phyloP scores from a whole-genome alignment of 73 alveolate genomes.

The Paramecium sexaurelia region DNA sequence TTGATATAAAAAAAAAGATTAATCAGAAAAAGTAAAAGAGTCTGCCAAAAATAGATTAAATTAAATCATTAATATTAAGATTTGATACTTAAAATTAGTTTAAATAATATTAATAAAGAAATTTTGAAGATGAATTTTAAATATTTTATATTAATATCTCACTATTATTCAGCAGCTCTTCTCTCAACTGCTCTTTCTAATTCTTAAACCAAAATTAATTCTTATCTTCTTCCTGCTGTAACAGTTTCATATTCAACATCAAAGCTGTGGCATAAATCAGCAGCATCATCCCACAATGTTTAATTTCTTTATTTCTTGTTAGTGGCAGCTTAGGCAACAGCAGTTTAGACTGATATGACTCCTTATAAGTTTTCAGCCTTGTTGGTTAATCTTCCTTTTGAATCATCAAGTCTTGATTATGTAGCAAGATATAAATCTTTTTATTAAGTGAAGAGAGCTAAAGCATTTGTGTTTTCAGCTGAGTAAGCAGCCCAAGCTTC shows the following conservation, averaged over 20 bases:
- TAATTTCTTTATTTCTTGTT: constrained; percentile 2
- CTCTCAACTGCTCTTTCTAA: constrained; percentile 51
- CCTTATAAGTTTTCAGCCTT: background rate
- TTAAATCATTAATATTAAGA: no score
- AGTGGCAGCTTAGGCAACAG: constrained; percentile 23
- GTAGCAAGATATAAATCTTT: background rate
- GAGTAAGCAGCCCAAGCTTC: constrained; percentile 26
- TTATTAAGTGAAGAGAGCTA: background rate
- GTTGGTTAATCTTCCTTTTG: background rate
- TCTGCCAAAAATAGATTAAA: no score
- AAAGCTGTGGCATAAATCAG: background rate
- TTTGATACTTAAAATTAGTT: background rate
- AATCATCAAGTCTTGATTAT: background rate
- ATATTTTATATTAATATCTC: background rate
- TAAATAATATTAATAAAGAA: no score
- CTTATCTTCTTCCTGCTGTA: constrained; percentile 47
- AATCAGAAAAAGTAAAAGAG: no score
- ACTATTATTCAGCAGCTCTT: constrained; percentile 53
- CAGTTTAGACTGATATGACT: constrained; percentile 45
- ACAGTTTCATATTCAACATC: constrained; percentile 40
- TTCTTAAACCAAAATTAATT: constrained; percentile 8
- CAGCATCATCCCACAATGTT: constrained; percentile 40
- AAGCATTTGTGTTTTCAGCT: background rate
- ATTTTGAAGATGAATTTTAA: no score
- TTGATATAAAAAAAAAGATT: no score